phyloP scores from a whole-genome alignment of 2,329 filamentous ascomycete species.

The Calonectria fujianensis region DNA sequence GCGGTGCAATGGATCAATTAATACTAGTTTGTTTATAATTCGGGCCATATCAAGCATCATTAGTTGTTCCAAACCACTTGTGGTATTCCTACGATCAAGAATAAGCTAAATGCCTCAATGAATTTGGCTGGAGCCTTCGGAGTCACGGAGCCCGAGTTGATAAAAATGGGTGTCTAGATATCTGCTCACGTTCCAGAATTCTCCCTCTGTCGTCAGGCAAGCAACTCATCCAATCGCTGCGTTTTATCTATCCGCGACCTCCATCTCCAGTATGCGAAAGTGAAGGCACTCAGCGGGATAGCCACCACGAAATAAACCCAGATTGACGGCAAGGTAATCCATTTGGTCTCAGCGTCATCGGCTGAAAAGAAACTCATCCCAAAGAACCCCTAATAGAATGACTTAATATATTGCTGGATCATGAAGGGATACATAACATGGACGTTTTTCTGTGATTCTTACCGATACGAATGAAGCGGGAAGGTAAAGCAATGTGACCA shows the following conservation, averaged over 20 bases:
- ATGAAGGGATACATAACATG: background rate
- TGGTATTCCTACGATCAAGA: no score
- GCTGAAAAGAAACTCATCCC: constrained; percentile 1
- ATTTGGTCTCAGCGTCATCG: background rate
- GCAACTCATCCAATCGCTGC: background rate
- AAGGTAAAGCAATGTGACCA: background rate
- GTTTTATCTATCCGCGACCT: background rate
- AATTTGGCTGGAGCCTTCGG: no score
- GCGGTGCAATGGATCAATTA: no score
- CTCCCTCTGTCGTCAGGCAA: background rate
- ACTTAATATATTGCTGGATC: background rate
- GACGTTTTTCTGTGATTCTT: background rate
- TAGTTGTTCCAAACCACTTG: no score
- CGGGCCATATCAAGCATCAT: no score
- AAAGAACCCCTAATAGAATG: background rate
- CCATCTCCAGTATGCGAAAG: constrained; percentile 3
- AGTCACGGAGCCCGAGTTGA: no score
- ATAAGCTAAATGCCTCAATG: no score
- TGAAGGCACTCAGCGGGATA: background rate
- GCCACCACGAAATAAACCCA: background rate
- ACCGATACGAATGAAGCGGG: background rate
- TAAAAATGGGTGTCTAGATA: no score
- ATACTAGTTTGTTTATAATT: no score
- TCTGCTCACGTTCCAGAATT: no score
- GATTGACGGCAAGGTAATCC: background rate